Conservation (phyloP, 768 basidiomycete genomes). For the Mycena galopus region DNA sequence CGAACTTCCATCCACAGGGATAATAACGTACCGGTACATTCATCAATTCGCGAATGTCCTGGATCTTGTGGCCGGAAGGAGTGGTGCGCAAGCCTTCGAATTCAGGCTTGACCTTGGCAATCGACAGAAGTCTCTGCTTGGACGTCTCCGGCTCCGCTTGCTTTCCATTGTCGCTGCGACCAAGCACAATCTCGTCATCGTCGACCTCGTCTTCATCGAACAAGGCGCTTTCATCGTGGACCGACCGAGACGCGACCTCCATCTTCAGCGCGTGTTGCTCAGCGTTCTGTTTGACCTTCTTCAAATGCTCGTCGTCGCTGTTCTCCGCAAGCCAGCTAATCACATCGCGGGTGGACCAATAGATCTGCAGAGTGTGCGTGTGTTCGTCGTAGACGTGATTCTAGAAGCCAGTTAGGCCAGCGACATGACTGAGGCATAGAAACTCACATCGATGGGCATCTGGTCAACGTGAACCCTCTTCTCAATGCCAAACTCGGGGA, state of each 20-base stretch:
- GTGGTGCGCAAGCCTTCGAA: constrained; percentile 88
- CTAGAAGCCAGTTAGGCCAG: constrained; percentile 56
- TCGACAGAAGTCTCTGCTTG: constrained; percentile 83
- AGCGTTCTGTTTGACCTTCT: constrained; percentile 93
- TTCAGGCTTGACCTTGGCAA: constrained; percentile 78
- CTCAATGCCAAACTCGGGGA: constrained; percentile 98
- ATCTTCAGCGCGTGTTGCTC: constrained; percentile 93
- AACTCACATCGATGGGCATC: constrained; percentile 94
- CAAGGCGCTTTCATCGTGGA: constrained; percentile 88
- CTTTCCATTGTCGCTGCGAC: constrained; percentile 60
- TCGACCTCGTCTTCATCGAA: constrained; percentile 91
- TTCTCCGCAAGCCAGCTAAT: constrained; percentile 96
- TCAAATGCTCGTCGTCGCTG: constrained; percentile 95
- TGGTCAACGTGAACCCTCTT: constrained; percentile 99
- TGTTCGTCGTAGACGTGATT: constrained; percentile 98
- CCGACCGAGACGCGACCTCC: constrained; percentile 88
- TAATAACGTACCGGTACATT: constrained; percentile 82
- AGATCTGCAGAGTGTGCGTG: constrained; percentile 90
- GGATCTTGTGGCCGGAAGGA: constrained; percentile 89
- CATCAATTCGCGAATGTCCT: constrained; percentile 95
- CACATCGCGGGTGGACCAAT: constrained; percentile 96
- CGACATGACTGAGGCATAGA: neutral
- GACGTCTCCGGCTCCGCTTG: constrained; percentile 68
- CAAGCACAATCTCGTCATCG: constrained; percentile 87
- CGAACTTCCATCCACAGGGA: constrained; percentile 1